phyloP scores from a whole-genome alignment of 2,329 filamentous ascomycete genomes.

The Colletotrichum spaethianum region DNA sequence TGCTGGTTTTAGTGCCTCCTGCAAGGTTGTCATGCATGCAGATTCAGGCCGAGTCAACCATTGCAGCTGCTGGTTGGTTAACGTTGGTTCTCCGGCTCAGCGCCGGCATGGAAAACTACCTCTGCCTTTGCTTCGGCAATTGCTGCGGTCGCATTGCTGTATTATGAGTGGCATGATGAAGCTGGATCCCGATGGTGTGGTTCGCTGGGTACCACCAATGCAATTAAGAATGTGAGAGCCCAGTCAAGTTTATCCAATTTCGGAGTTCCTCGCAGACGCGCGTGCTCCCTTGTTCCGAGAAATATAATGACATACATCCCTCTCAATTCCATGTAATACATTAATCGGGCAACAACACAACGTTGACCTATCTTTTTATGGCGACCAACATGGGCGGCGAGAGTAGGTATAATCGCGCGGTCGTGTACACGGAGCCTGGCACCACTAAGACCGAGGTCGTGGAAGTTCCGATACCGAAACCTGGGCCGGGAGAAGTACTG shows the following conservation, averaged over 20 bases:
- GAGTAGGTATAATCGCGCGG: constrained; percentile 43
- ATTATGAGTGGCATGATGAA: too few relatives aligned
- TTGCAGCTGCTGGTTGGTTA: neutral
- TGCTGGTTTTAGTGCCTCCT: constrained; percentile 12
- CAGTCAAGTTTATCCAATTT: neutral
- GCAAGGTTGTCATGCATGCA: constrained; percentile 33
- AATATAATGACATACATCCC: constrained; percentile 36
- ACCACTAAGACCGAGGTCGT: constrained; percentile 46
- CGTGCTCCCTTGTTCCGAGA: too few relatives aligned
- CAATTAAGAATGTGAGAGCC: too few relatives aligned
- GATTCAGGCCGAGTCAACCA: constrained; percentile 12
- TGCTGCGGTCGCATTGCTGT: neutral
- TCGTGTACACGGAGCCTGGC: constrained; percentile 46
- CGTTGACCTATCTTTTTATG: constrained; percentile 21
- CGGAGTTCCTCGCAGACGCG: neutral
- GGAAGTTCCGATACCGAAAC: constrained; percentile 45
- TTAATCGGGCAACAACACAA: neutral
- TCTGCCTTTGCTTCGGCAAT: constrained; percentile 23
- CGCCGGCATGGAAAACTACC: neutral
- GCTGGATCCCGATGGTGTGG: neutral
- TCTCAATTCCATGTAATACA: neutral
- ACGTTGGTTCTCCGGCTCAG: constrained; percentile 19
- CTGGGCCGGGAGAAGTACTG: constrained; percentile 45
- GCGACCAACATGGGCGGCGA: constrained; percentile 34
- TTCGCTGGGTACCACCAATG: neutral